phyloP scores from a whole-genome alignment of 176 grass and related monocot species.

The Leersia perrieri region DNA sequence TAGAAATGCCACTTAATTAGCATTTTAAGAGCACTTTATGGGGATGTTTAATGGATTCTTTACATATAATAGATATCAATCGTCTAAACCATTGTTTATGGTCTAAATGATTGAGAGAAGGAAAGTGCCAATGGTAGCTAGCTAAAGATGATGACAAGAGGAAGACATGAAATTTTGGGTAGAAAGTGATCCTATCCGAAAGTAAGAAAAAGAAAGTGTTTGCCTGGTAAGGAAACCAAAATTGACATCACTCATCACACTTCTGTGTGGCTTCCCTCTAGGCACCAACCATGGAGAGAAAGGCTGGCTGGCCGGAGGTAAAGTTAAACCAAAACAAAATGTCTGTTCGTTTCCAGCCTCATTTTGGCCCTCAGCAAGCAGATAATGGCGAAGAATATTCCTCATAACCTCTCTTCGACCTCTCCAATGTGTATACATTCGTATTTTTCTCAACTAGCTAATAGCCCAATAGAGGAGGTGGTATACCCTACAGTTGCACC shows the following conservation, averaged over 20 bases:
- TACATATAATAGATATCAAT: no score
- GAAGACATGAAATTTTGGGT: conserved; percentile 10
- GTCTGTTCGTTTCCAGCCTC: background rate
- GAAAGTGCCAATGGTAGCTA: background rate
- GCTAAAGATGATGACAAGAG: conserved; percentile 15
- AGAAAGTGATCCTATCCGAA: conserved; percentile 21
- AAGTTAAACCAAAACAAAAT: conserved; percentile 18
- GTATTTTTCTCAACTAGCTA: background rate
- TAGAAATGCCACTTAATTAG: no score
- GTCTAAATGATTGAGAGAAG: conserved; percentile 26
- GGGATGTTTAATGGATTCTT: no score
- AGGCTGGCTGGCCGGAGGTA: background rate
- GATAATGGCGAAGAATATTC: conserved; percentile 31
- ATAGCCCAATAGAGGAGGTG: no score
- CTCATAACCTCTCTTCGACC: conserved; percentile 31
- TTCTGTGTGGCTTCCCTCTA: conserved; percentile 21
- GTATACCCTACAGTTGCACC: background rate
- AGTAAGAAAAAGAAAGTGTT: background rate
- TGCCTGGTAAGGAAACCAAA: conserved; percentile 21
- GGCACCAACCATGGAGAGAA: conserved; percentile 10
- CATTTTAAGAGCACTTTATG: no score
- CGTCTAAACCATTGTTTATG: no score
- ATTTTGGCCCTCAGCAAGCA: background rate
- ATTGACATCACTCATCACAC: background rate
- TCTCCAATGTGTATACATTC: conserved; percentile 40